Base-by-base conservation (phyloP, 768 basidiomycete genomes). In the Boletus rubroflammeus region DNA sequence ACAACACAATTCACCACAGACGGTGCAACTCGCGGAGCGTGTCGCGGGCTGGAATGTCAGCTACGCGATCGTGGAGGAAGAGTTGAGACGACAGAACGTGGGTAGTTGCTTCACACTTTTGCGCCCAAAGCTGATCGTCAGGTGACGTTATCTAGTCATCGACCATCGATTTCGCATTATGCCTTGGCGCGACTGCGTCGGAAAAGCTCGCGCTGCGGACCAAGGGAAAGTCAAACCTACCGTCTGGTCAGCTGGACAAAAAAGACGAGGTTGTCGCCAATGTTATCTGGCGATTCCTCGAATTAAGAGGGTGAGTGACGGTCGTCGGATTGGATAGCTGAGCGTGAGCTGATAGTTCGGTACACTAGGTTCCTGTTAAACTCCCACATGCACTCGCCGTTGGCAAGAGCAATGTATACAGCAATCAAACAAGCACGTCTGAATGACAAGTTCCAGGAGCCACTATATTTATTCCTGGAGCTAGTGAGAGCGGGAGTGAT, bases 201-300 rank as follows among this genome's bases (percentile, higher is more conserved):
- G 91, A 95, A 51, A 85, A 85, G 62, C 78, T 89, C 21, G 94
- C 97, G 0, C 70, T 74, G 38, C 85, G 93, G 39, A 98, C 96
- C 45, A 89, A 88, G 70, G 78, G 80, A 38, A 89, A 85, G 74
- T 64, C 69, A n/a, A 76, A 63, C 47, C 60, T 72, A 31, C 63
- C 74, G 26, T 64, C 62, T 35, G 64, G 62, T 6, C 80, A 84
- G 15, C 78, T 99, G 26, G 96, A 98, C 56, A 98, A 97, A 76
- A 98, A 98, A 75, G 97, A 99, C 63, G 97, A 99, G 71, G 79
- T 97, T 0, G 97, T 99, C 4, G 95, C 95, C 8, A 99, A 99
- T 67, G 94, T 96, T 26, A 90, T 99, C 51, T 98, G 95, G 95
- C 84, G 96, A 50, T 98, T 98, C 81, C 81, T 99, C 52, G 96